Percentiles rank a stretch among this genome's conserved stretches.
Evolutionary conservation across 805 yeast species (phyloP).

Genomic region (Myxozyma kluyveri): DNA sequence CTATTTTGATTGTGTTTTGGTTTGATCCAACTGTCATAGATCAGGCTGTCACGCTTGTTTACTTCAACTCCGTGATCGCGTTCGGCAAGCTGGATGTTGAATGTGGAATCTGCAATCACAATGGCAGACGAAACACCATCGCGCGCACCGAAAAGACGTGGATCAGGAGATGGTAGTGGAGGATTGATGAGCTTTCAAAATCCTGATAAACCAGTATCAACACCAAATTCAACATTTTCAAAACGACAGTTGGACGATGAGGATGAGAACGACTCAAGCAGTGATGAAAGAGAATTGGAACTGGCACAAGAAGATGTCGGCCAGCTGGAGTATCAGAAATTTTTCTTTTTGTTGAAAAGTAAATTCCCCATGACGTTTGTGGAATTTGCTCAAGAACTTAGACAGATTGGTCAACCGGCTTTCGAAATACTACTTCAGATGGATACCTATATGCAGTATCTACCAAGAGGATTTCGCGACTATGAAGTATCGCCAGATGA

Average conservation of each 20-base stretch:
- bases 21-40: too few species aligned
- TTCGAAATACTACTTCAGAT: conserved; percentile 57
- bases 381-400: conserved; percentile 59
- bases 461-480: conserved; percentile 43
- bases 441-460: conserved; percentile 58
- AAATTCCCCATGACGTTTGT: conserved; percentile 67
- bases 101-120: too few species aligned
- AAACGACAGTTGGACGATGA: too few species aligned
- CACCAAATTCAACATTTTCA: too few species aligned
- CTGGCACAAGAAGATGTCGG: not conserved
- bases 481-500: conserved; percentile 48
- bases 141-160: not conserved
- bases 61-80: not conserved
- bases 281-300: not conserved
- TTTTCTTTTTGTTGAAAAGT: conserved; percentile 12
- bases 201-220: too few species aligned
- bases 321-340: not conserved
- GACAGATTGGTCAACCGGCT: conserved; percentile 62
- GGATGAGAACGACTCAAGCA: not conserved
- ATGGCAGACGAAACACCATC: not conserved
- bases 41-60: too few species aligned
- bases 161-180: not conserved
- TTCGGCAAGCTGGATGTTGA: not conserved
- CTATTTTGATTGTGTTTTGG: too few species aligned
- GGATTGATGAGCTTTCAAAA: too few species aligned